phyloP scores from a whole-genome alignment of 345 rosid genomes.

The Gossypium stocksii region DNA sequence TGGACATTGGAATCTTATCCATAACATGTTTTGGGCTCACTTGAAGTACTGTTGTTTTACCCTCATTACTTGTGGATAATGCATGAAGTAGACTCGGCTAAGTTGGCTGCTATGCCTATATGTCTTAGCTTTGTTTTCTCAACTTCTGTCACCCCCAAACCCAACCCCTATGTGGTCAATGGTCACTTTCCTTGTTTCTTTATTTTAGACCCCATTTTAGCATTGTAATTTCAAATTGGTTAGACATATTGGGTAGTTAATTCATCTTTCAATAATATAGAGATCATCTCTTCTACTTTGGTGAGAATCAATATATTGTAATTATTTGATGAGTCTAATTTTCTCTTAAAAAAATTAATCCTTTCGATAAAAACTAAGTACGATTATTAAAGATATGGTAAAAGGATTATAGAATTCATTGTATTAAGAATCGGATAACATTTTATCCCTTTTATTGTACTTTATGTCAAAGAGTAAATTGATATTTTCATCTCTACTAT shows the following conservation, averaged over 20 bases:
- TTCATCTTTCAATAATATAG: too few species aligned
- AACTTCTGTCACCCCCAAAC: not conserved
- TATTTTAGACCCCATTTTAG: too few species aligned
- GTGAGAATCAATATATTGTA: too few species aligned
- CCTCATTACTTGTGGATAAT: not conserved
- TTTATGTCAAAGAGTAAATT: too few species aligned
- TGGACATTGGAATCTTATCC: not conserved
- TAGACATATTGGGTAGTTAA: too few species aligned
- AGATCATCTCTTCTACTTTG: too few species aligned
- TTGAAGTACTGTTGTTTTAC: not conserved
- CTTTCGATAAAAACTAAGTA: too few species aligned
- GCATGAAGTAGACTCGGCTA: not conserved
- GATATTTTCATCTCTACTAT: accelerated
- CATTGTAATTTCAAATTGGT: too few species aligned
- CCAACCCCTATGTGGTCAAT: constrained; percentile 1
- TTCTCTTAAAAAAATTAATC: too few species aligned
- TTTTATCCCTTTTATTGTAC: accelerated
- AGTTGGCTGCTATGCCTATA: constrained; percentile 7
- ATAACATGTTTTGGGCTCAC: not conserved
- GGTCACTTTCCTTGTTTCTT: not conserved
- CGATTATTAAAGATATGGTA: accelerated
- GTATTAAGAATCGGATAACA: accelerated
- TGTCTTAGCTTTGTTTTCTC: not conserved
- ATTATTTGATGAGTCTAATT: too few species aligned
- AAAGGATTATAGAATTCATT: accelerated